Conservation (phyloP, 371 early-diverging fungal genomes). For the Chytridium lagenaria region DNA sequence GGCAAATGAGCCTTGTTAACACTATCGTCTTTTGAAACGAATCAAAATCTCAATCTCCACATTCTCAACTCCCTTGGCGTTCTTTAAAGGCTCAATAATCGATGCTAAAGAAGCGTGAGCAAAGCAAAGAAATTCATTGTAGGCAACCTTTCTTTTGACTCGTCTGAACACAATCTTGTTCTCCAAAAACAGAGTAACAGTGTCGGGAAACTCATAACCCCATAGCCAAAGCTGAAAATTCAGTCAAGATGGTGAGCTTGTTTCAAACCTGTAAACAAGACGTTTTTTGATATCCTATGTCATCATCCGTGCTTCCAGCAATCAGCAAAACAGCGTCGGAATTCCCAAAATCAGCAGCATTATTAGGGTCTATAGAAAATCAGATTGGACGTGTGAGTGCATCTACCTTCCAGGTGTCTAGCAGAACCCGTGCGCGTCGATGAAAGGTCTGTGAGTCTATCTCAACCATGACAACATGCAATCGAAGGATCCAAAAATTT, state of each 20-base stretch:
- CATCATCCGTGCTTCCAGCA: constrained; percentile 36
- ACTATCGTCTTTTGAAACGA: constrained; percentile 72
- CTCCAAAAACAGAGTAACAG: constrained; percentile 77
- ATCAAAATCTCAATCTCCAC: constrained; percentile 77
- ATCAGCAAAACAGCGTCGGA: constrained; percentile 42
- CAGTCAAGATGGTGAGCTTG: constrained; percentile 46
- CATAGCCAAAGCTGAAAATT: constrained; percentile 83
- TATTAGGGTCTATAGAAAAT: background rate
- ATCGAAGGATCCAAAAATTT: background rate
- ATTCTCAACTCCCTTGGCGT: constrained; percentile 44
- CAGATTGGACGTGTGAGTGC: background rate
- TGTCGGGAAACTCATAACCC: constrained; percentile 93
- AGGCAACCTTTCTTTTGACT: constrained; percentile 77
- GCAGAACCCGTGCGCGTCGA: constrained; percentile 2
- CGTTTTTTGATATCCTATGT: constrained; percentile 40
- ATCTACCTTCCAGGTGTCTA: constrained; percentile 7
- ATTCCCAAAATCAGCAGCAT: constrained; percentile 31
- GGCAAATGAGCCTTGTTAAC: constrained; percentile 59
- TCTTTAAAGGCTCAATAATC: constrained; percentile 58
- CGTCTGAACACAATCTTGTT: constrained; percentile 82
- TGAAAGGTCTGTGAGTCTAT: background rate
- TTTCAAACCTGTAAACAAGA: constrained; percentile 35
- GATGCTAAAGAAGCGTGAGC: constrained; percentile 38
- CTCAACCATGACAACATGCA: background rate
- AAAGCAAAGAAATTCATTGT: constrained; percentile 29